Percentiles rank a stretch among this genome's conserved stretches.
Evolutionary conservation across 2,329 filamentous ascomycete genomes (phyloP).

Genomic region (Eurotiales sp.): DNA sequence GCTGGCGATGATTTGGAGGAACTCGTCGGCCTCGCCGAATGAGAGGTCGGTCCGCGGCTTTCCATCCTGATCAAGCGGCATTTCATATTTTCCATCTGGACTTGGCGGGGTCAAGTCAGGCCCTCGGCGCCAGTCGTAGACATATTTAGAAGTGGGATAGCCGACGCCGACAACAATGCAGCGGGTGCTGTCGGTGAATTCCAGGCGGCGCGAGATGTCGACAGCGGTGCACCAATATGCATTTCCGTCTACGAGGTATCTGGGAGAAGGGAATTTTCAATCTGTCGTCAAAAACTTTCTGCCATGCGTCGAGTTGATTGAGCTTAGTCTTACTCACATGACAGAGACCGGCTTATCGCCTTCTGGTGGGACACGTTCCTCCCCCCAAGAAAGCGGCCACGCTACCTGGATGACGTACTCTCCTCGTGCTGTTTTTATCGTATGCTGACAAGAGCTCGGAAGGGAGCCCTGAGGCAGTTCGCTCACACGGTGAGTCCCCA

Average conservation of each 20-base stretch:
- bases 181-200: background rate
- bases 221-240: background rate
- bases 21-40: background rate
- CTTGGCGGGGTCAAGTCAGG: background rate
- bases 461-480: background rate
- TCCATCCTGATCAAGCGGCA: background rate
- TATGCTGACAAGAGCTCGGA: background rate
- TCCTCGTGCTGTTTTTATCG: background rate
- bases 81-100: background rate
- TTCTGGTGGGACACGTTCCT: background rate
- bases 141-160: background rate
- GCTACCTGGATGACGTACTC: background rate
- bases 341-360: background rate
- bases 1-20: background rate
- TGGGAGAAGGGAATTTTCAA: too few relatives aligned
- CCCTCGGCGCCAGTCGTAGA: background rate
- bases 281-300: background rate
- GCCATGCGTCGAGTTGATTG: background rate
- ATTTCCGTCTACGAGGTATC: background rate
- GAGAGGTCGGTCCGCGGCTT: background rate
- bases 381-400: background rate
- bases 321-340: background rate
- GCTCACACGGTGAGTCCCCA: background rate
- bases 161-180: background rate
- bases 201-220: background rate